Evolutionary conservation across 73 alveolate species (phyloP), one percentile per base, ranked within the genome.

Genomic region (Loxodes magnus): DNA sequence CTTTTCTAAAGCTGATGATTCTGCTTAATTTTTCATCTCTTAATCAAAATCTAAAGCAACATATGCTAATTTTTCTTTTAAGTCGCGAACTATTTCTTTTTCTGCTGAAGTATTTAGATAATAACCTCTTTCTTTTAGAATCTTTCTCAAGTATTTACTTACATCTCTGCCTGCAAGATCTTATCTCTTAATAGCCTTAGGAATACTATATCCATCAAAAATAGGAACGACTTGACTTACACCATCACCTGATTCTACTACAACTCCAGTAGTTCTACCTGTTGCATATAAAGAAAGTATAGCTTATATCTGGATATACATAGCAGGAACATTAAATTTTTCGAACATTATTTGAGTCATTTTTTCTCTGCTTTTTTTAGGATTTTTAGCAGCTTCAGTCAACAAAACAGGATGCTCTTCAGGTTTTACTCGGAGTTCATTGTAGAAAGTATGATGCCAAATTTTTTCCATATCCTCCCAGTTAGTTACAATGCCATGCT

Each of bases 181-280:
- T 22, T 67, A 55, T 67, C 90, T 74, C 54, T 53, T 76, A 37
- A 72, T 42, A 50, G 87, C 83, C 56, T 77, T 81, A 6, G 92
- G 92, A 10, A 80, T 66, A 7, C 78, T 58, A 53, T 84, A 85
- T 41, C 84, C 98, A 42, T 88, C 98, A 68, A 67, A 88, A 57
- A 88, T 71, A 25, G 98, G 94, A 34, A 88, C 91, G 21, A 84
- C 78, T 70, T 87, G 78, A 43, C 93, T 71, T 22, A 81, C 78
- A 21, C 97, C 94, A 15, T 87, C 98, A 12, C 98, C 98, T 26
- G 89, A 87, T 92, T 97, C 99, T 36, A 94, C 92, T 4, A 93
- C 98, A 39, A 36, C 53, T 5, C 77, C 98, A 5, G 96, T 82
- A 15, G 96, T 87, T 64, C 93, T 81, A 30, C 98, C 95, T 3